These are phyloP conservation scores for Tympanopsis confertula DNA, from an alignment of 2,329 filamentous ascomycete genomes.

Conservation along the genomic window DNA sequence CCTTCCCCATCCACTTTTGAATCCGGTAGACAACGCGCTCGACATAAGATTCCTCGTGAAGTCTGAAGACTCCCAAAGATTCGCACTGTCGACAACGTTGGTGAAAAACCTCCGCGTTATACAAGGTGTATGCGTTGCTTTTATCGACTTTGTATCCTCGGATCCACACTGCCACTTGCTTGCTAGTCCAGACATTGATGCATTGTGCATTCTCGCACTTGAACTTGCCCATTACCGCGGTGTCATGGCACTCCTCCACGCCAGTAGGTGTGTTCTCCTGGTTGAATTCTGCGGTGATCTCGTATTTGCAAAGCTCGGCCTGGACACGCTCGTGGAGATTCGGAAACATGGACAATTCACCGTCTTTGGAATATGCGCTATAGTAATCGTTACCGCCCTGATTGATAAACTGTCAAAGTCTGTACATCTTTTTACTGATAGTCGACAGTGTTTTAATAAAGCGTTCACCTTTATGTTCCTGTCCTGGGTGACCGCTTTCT, in stretches of 20 bases:
- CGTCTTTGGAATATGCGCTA: too few relatives aligned
- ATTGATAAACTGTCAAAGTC: too few relatives aligned
- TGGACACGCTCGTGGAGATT: conserved; percentile 3
- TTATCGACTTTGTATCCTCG: conserved; percentile 14
- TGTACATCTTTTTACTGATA: too few relatives aligned
- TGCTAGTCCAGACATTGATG: conserved; percentile 17
- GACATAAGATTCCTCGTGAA: neutral
- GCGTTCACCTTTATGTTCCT: too few relatives aligned
- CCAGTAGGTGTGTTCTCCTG: conserved; percentile 5
- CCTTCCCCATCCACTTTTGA: neutral
- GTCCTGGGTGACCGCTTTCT: too few relatives aligned
- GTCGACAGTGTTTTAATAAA: too few relatives aligned
- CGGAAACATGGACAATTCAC: conserved; percentile 4
- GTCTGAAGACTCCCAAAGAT: neutral
- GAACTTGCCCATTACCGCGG: conserved; percentile 19
- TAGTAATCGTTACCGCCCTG: too few relatives aligned
- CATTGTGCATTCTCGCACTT: conserved; percentile 15
- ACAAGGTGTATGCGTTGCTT: neutral
- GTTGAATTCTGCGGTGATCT: conserved; percentile 9
- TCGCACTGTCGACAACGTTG: neutral
- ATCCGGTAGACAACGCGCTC: neutral
- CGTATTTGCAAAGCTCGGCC: neutral
- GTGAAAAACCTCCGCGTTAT: neutral
- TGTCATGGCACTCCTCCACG: conserved; percentile 10
- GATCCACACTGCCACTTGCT: conserved; percentile 18